These are phyloP conservation scores for Candida piceae DNA, from an alignment of 805 yeast species.

Conservation along the genomic window DNA sequence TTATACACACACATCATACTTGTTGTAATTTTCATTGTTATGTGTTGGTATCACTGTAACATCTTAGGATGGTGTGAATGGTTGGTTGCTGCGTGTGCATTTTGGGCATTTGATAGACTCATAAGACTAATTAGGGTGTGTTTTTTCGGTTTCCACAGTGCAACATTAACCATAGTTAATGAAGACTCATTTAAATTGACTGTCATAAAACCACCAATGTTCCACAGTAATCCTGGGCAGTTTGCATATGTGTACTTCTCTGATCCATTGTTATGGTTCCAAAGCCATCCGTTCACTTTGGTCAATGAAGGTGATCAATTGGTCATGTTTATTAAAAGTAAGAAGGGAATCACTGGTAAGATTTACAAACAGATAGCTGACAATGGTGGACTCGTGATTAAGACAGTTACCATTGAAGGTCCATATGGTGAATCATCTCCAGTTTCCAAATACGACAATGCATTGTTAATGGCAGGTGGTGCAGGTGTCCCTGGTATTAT, in stretches of 20 bases:
- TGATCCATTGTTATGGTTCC: slow-evolving; percentile 50
- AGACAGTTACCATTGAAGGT: slow-evolving; percentile 50
- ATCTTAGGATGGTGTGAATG: slow-evolving; percentile 31
- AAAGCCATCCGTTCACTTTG: slow-evolving; percentile 68
- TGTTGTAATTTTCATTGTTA: slow-evolving; percentile 47
- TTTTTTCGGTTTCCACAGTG: slow-evolving; percentile 22
- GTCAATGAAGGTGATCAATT: slow-evolving; percentile 35
- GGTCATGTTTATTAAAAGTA: slow-evolving; percentile 39
- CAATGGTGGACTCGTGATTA: slow-evolving; percentile 27
- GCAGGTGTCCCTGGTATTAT: slow-evolving; percentile 59
- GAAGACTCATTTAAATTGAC: slow-evolving; percentile 39
- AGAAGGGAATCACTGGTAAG: slow-evolving; percentile 48
- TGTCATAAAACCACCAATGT: slow-evolving; percentile 43
- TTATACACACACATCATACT: slow-evolving; percentile 51
- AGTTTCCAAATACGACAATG: slow-evolving; percentile 42
- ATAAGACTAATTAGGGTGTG: slow-evolving; percentile 32
- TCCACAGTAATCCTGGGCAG: slow-evolving; percentile 51
- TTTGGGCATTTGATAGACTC: slow-evolving; percentile 51
- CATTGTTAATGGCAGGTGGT: slow-evolving; percentile 63
- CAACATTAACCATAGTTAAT: slow-evolving; percentile 14
- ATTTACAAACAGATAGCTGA: slow-evolving; percentile 29
- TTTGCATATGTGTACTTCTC: slow-evolving; percentile 54
- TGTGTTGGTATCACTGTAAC: slow-evolving; percentile 55
- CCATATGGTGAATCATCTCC: slow-evolving; percentile 60
- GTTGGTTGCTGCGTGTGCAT: slow-evolving; percentile 34